These are phyloP conservation scores for Ottelia alismoides DNA, from an alignment of 106 monocot genomes.

Conservation along the genomic window DNA sequence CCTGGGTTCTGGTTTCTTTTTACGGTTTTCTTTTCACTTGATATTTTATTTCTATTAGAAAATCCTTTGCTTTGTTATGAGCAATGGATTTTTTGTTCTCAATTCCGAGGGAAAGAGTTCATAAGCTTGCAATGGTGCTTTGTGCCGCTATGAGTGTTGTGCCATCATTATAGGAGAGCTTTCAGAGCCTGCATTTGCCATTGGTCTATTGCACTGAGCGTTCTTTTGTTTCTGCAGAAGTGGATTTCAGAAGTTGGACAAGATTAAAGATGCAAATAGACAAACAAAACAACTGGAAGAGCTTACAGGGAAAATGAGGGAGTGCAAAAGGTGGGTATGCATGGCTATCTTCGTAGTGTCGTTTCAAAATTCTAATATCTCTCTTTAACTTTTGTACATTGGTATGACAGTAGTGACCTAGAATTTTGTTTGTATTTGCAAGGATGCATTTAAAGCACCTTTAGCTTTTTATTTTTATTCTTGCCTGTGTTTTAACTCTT, in stretches of 20 bases:
- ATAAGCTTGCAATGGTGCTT: no score
- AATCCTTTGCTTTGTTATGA: background rate
- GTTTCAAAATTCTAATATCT: background rate
- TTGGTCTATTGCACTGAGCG: background rate
- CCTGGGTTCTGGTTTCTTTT: no score
- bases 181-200: background rate
- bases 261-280: slow-evolving; percentile 59
- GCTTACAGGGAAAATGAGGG: slow-evolving; percentile 78
- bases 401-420: no score
- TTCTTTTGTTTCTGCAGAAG: no score
- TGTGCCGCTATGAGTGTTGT: no score
- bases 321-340: slow-evolving; percentile 50
- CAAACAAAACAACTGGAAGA: slow-evolving; percentile 69
- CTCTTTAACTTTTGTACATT: background rate
- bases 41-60: no score
- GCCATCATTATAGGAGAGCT: no score
- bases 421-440: no score
- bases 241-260: slow-evolving; percentile 88
- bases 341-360: no score
- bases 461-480: background rate
- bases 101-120: no score
- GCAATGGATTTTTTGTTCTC: no score
- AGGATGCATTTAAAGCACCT: background rate
- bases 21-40: no score
- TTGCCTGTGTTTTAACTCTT: background rate